Evolutionary conservation across 2,329 filamentous ascomycete species (phyloP).

Genomic region (Alternaria tenuissima): DNA sequence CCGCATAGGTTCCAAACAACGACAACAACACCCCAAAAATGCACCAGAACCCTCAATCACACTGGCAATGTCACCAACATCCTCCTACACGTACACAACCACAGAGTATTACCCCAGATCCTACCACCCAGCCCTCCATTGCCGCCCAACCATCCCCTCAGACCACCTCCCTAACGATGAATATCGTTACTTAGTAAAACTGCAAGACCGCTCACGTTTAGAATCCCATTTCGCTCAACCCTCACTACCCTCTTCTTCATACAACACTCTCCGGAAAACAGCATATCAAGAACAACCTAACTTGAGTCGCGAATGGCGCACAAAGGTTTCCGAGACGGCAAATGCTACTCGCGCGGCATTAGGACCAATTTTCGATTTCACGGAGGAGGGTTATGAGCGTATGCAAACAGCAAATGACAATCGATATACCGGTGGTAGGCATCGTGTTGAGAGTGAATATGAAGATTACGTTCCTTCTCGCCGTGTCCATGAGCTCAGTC

Average conservation of each 20-base stretch:
- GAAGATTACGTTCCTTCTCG: slow-evolving; percentile 15
- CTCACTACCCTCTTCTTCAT: neutral
- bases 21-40: neutral
- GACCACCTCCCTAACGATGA: slow-evolving; percentile 20
- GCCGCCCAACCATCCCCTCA: neutral
- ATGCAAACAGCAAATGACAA: neutral
- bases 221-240: slow-evolving; percentile 11
- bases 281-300: slow-evolving; percentile 7
- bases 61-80: neutral
- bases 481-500: slow-evolving; percentile 28
- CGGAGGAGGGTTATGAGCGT: slow-evolving; percentile 5
- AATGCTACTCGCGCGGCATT: slow-evolving; percentile 25
- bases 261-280: neutral
- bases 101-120: neutral
- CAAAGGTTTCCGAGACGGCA: slow-evolving; percentile 15
- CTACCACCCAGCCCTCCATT: neutral
- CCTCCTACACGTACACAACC: neutral
- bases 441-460: neutral
- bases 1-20: neutral
- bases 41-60: neutral
- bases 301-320: slow-evolving; percentile 7
- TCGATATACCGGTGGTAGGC: neutral
- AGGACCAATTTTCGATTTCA: slow-evolving; percentile 18
- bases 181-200: slow-evolving; percentile 7
- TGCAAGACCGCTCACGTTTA: slow-evolving; percentile 10